These are phyloP conservation scores for Lumnitzera racemosa DNA, from an alignment of 345 rosid species.

Conservation along the genomic window DNA sequence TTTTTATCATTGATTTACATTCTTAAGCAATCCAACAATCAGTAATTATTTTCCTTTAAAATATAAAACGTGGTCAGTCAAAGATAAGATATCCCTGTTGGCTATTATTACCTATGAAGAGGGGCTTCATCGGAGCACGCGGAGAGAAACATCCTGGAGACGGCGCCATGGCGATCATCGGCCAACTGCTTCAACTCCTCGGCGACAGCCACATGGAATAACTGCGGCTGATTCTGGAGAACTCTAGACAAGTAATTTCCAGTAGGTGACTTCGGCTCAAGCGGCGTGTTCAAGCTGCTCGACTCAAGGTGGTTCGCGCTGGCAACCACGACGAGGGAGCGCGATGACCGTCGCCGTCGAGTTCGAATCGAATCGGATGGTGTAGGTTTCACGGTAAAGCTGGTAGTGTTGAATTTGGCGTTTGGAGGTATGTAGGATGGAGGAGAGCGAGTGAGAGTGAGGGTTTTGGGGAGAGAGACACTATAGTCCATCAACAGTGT, in stretches of 20 bases:
- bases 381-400: slow-evolving; percentile 7
- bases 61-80: background rate
- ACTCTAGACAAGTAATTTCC: slow-evolving; percentile 75
- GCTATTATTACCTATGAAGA: slow-evolving; percentile 57
- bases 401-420: too few species aligned
- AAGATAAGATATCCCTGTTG: background rate
- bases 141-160: slow-evolving; percentile 50
- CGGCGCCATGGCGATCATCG: slow-evolving; percentile 48
- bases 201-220: slow-evolving; percentile 64
- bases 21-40: too few species aligned
- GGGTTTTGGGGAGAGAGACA: slow-evolving; percentile 26
- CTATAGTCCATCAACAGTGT: slow-evolving; percentile 43
- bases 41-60: too few species aligned
- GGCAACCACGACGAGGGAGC: slow-evolving; percentile 24
- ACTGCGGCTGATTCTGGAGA: slow-evolving; percentile 61
- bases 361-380: background rate
- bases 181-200: slow-evolving; percentile 72
- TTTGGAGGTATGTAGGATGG: background rate
- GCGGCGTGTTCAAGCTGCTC: slow-evolving; percentile 78
- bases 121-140: slow-evolving; percentile 63
- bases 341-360: slow-evolving; percentile 4
- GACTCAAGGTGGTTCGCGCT: slow-evolving; percentile 76
- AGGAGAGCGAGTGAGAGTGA: slow-evolving; percentile 22
- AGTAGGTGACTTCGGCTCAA: slow-evolving; percentile 55
- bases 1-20: too few species aligned